Conservation (phyloP, 163 green algal species). For the Coccomyxa subellipsoidea region DNA sequence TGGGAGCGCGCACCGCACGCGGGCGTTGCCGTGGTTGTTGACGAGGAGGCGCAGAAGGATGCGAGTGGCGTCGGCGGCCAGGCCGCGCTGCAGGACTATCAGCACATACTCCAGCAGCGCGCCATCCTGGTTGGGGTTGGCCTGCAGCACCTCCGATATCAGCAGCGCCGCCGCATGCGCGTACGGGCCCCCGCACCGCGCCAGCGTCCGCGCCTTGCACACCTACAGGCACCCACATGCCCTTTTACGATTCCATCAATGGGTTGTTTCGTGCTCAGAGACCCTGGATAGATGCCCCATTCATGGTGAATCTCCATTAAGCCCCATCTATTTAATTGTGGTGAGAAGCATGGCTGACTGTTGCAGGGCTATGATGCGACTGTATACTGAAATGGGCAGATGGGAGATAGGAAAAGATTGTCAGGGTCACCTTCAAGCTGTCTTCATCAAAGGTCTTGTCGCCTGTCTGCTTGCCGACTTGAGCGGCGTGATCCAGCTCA, state of each 20-base stretch:
- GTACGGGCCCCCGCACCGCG: constrained; percentile 18
- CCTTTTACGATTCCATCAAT: not conserved
- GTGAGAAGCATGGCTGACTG: not conserved
- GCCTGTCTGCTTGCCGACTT: constrained; percentile 1
- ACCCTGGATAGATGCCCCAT: not conserved
- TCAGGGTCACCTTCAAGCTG: not conserved
- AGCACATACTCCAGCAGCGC: constrained; percentile 39
- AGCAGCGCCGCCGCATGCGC: constrained; percentile 26
- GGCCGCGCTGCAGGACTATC: constrained; percentile 33
- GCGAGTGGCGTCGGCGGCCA: constrained; percentile 38
- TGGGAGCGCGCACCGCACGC: not conserved
- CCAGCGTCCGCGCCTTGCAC: constrained; percentile 27
- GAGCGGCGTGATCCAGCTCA: constrained; percentile 9
- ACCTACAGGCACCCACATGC: constrained; percentile 14
- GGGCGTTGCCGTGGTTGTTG: constrained; percentile 4
- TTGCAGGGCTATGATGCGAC: not conserved
- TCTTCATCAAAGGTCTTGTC: not conserved
- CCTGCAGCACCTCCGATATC: constrained; percentile 32
- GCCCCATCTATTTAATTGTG: not conserved
- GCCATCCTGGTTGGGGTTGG: constrained; percentile 18
- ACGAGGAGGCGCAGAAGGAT: constrained; percentile 53
- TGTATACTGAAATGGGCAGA: not conserved
- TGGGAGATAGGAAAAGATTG: not conserved
- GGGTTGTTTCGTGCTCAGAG: not conserved
- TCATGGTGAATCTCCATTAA: no score